Percentiles rank a stretch among this genome's conserved stretches.
phyloP scores from a whole-genome alignment of 148 eudicot species.

The Cornus suecica region DNA sequence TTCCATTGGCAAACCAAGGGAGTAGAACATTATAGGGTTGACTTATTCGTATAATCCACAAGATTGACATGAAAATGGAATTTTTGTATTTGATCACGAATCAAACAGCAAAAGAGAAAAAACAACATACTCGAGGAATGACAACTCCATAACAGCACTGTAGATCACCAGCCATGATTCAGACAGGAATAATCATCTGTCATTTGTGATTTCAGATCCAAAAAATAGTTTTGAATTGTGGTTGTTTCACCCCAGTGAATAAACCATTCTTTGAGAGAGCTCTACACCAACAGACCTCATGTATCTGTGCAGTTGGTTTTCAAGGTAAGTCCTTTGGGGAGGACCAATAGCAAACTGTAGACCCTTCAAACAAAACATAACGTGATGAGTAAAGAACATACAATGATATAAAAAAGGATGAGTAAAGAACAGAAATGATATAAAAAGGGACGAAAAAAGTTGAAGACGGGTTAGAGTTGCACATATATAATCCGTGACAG shows the following conservation, averaged over 20 bases:
- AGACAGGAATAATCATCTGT: background rate
- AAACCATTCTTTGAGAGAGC: slow-evolving; percentile 73
- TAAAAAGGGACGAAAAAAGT: background rate
- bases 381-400: background rate
- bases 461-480: background rate
- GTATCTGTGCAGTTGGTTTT: slow-evolving; percentile 53
- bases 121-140: background rate
- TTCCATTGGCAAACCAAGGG: background rate
- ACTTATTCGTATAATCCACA: background rate
- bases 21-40: background rate
- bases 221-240: background rate
- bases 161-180: background rate
- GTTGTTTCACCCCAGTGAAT: slow-evolving; percentile 39
- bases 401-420: background rate
- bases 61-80: background rate
- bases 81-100: background rate
- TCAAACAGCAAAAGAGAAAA: background rate
- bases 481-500: background rate
- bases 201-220: background rate
- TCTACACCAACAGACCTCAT: slow-evolving; percentile 55
- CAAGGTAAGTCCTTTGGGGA: slow-evolving; percentile 32
- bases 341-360: slow-evolving; percentile 41
- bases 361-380: slow-evolving; percentile 45
- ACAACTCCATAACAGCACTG: background rate
- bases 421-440: no score